Evolutionary conservation across 1,284 basidiomycete species (phyloP).

Genomic region (Cutaneotrichosporon cavernicola): DNA sequence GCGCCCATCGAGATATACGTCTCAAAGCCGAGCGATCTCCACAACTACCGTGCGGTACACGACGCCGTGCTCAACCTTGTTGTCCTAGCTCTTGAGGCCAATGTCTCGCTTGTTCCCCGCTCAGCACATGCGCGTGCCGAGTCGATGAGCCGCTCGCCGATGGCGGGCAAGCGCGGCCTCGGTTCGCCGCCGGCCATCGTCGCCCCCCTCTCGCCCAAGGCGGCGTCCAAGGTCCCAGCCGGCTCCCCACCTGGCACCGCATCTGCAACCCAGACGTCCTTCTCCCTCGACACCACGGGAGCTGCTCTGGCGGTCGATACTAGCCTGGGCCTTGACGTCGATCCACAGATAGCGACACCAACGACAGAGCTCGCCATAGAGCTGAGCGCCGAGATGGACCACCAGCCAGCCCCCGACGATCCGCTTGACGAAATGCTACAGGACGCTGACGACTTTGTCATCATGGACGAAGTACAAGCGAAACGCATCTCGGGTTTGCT

Average conservation of each 20-base stretch:
- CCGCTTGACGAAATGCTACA: constrained; percentile 37
- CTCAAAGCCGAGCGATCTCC: constrained; percentile 53
- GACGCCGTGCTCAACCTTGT: constrained; percentile 71
- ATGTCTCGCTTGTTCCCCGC: constrained; percentile 74
- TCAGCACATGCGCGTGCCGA: constrained; percentile 52
- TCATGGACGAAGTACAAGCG: constrained; percentile 88
- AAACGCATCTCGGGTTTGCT: constrained; percentile 77
- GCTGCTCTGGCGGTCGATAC: too few species aligned
- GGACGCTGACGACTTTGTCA: constrained; percentile 88
- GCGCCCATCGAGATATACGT: constrained; percentile 78
- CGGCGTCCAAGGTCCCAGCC: not conserved
- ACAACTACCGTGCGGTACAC: constrained; percentile 64
- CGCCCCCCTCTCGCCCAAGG: not conserved
- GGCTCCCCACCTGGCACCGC: not conserved
- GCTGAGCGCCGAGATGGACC: constrained; percentile 15
- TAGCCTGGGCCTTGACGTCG: not conserved
- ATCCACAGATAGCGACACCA: not conserved
- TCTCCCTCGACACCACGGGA: not conserved
- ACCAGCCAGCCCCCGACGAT: constrained; percentile 15
- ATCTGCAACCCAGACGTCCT: not conserved
- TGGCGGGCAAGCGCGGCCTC: not conserved
- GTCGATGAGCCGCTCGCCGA: constrained; percentile 1
- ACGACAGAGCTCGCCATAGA: constrained; percentile 13
- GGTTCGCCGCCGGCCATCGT: not conserved
- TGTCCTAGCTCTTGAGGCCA: constrained; percentile 78